Conservation (phyloP, 805 yeast genomes). For the Kazachstania africana region DNA sequence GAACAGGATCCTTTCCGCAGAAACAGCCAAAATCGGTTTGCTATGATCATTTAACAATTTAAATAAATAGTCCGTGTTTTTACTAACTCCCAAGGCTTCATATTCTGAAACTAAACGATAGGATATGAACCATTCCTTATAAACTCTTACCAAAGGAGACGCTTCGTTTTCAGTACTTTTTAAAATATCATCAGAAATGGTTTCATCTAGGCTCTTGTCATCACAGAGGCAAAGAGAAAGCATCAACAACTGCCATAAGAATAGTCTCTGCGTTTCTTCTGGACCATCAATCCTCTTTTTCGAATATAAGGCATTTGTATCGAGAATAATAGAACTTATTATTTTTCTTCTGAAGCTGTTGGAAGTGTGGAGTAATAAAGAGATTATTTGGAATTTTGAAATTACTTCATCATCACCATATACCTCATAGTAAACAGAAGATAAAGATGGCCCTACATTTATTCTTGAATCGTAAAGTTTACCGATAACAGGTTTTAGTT, state of each 20-base stretch:
- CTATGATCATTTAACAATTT: constrained; percentile 25
- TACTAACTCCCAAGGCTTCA: constrained; percentile 8
- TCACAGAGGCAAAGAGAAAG: constrained; percentile 30
- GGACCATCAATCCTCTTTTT: constrained; percentile 48
- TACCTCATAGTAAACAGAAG: constrained; percentile 30
- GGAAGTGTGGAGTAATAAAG: constrained; percentile 31
- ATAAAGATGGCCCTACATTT: constrained; percentile 8
- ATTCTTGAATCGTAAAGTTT: constrained; percentile 34
- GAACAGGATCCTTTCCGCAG: constrained; percentile 53
- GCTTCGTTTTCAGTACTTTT: constrained; percentile 35
- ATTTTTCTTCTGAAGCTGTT: constrained; percentile 13
- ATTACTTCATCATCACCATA: constrained; percentile 52
- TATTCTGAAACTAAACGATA: constrained; percentile 7
- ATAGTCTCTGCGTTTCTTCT: constrained; percentile 58
- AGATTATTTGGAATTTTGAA: constrained; percentile 38
- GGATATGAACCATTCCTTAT: constrained; percentile 45
- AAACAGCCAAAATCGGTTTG: constrained; percentile 36
- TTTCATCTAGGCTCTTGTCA: constrained; percentile 2
- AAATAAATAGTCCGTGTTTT: constrained; percentile 10
- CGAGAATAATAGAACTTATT: constrained; percentile 16
- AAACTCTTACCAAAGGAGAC: constrained; percentile 65
- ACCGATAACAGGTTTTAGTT: constrained; percentile 47
- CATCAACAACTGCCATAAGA: constrained; percentile 41
- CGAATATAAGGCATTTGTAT: constrained; percentile 37
- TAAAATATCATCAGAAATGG: background rate